Evolutionary conservation across 352 stramenopile species (phyloP), one percentile per base, ranked within the genome.

Genomic region (Phytophthora sansomeana): DNA sequence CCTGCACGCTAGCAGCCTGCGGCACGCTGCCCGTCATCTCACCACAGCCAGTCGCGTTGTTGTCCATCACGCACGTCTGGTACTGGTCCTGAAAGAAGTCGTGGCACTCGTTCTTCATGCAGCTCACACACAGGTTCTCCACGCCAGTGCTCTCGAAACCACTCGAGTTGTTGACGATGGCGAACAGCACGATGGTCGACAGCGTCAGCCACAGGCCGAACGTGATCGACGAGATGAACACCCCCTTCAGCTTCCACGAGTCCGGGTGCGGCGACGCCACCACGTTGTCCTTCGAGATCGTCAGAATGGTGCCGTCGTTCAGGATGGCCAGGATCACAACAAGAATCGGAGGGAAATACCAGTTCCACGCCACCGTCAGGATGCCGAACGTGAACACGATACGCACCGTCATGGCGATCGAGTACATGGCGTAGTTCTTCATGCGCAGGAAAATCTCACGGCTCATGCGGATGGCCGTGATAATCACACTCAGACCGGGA

Each of bases 371-470:
- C 28, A 97, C 94, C 30, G 90, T 93, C 57, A 97, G 55, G 17
- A 92, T 87, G 35, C 89, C 92, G 48, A 98, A 90, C 55, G 83
- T 94, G 69, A 96, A 84, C 46, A 96, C 89, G 43, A 98, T 86
- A 75, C 92, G 85, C 10, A 96, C 75, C 28, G 88, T 97, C 75
- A 94, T 94, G 38, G 89, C 92, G 21, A 97, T 93, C 43, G 89
- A 86, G 79, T 98, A 98, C 72, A 97, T 88, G 32, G 93, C 90
- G 75, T 98, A 97, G 60, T 87, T 90, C 77, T 97, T 97, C 80
- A 98, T 96, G 46, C 90, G 82, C 53, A 91, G 68, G 80, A 98
- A 98, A 49, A 97, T 98, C 57, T 95, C 78, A 57, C 90, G 81
- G 36, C 72, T 89, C 77, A 95, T 91, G 52, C 92, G 76, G 36